Evolutionary conservation across 495 filamentous ascomycete genomes (phyloP), one percentile per base, ranked within the genome.

Genomic region (Neurospora sp.): DNA sequence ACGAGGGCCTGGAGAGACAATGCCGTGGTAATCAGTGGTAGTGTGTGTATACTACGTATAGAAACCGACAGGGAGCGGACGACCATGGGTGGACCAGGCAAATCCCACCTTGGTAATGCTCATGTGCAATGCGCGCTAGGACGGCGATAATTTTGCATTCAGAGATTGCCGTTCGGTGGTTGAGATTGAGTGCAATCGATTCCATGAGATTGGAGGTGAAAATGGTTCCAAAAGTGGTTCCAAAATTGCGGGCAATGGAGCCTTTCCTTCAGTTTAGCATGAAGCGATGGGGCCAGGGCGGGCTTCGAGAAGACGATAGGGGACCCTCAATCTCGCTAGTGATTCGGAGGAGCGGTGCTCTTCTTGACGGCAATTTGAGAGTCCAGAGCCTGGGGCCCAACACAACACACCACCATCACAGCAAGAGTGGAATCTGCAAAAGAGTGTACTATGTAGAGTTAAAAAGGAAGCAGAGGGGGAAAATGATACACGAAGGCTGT

Each of bases 281-380:
- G 80, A 80, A 82, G 77, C 73, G 72, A 74, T 76, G 77, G 74
- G 72, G 73, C 78, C 71, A 74, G 77, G 79, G 80, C 72, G 72
- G 75, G 68, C 75, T 77, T 78, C 74, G 75, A 78, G 74, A 78
- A 75, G 79, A 74, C 74, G 75, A 78, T 76, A 78, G 78, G 80
- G 76, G 75, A 76, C 71, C 75, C 45, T 77, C 81, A 82, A 82
- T 82, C 73, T 82, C 81, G 81, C 81, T 82, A 82, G 80, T 73
- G 80, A 75, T 77, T 78, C 74, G 77, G 75, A 72, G 76, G 70
- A 74, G 61, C 72, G 74, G 68, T 77, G 76, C 72, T 77, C 75
- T 75, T 71, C 37, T 70, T 53, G 76, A 75, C 69, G 42, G 73
- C 75, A 81, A 80, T 80, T 82, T 81, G 76, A 68, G 53, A 27